phyloP scores from a whole-genome alignment of 1,139 yeast species.

The Debaryomyces udenii region DNA sequence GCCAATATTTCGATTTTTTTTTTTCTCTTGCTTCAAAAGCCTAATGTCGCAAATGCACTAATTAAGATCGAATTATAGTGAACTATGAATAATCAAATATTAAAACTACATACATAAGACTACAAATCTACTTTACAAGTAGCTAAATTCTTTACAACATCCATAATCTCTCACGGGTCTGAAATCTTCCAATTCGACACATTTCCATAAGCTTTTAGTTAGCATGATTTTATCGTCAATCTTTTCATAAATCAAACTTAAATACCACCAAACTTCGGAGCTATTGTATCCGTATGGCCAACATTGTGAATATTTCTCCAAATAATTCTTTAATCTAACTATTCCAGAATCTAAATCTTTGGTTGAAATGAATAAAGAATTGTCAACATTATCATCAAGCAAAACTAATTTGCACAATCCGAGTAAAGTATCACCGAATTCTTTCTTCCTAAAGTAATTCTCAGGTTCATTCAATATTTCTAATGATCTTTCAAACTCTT shows the following conservation, averaged over 20 bases:
- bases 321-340: conserved; percentile 62
- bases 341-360: conserved; percentile 67
- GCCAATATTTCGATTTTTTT: background rate
- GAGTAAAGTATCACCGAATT: conserved; percentile 60
- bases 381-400: conserved; percentile 37
- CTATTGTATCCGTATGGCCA: conserved; percentile 60
- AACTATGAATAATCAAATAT: background rate
- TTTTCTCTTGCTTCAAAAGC: background rate
- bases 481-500: conserved; percentile 70
- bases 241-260: conserved; percentile 65
- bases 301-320: conserved; percentile 52
- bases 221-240: conserved; percentile 59
- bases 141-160: conserved; percentile 25
- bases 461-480: conserved; percentile 35
- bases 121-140: background rate
- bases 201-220: conserved; percentile 61
- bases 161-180: conserved; percentile 60
- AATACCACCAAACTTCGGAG: conserved; percentile 75
- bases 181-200: conserved; percentile 67
- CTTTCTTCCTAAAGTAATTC: conserved; percentile 30
- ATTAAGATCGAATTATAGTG: background rate
- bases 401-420: conserved; percentile 67
- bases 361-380: conserved; percentile 41
- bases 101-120: background rate
- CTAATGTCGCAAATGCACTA: conserved; percentile 9